Conservation (phyloP, 192 early-diverging fungal species). For the Geranomyces variabilis region DNA sequence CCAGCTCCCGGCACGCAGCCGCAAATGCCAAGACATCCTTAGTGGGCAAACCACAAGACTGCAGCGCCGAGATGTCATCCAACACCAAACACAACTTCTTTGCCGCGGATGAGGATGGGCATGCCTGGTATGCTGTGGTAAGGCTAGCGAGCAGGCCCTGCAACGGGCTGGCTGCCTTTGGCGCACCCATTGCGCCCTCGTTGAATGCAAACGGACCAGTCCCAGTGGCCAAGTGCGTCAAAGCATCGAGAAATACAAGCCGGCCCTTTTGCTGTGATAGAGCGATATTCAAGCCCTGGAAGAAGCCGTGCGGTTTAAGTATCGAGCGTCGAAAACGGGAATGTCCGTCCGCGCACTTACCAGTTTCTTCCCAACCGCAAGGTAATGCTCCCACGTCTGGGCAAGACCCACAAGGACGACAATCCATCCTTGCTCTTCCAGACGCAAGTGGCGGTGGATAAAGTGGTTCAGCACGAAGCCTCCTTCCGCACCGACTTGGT, state of each 20-base stretch:
- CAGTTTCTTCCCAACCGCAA: slow-evolving; percentile 36
- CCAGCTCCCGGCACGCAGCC: slow-evolving; percentile 3
- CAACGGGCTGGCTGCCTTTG: neutral
- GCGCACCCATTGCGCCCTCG: neutral
- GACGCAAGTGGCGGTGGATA: slow-evolving; percentile 19
- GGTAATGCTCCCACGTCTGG: slow-evolving; percentile 22
- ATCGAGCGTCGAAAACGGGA: too few relatives aligned
- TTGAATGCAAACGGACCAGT: neutral
- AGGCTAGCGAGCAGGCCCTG: neutral
- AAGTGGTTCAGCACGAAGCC: slow-evolving; percentile 38
- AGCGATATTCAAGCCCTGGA: slow-evolving; percentile 22
- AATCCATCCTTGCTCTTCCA: slow-evolving; percentile 6
- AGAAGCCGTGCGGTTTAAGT: neutral
- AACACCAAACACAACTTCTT: slow-evolving; percentile 21
- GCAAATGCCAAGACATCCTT: slow-evolving; percentile 20
- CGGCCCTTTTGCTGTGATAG: slow-evolving; percentile 7
- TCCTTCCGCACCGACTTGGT: slow-evolving; percentile 34
- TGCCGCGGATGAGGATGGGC: neutral
- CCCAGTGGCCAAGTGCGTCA: neutral
- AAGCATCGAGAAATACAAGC: slow-evolving; percentile 22
- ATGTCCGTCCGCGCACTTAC: too few relatives aligned
- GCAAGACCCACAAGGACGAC: slow-evolving; percentile 28
- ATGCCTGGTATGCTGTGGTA: neutral
- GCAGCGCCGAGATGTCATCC: slow-evolving; percentile 30
- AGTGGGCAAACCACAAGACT: slow-evolving; percentile 14